phyloP scores from a whole-genome alignment of 2,329 filamentous ascomycete species.

The Endoconidiophora polonica region DNA sequence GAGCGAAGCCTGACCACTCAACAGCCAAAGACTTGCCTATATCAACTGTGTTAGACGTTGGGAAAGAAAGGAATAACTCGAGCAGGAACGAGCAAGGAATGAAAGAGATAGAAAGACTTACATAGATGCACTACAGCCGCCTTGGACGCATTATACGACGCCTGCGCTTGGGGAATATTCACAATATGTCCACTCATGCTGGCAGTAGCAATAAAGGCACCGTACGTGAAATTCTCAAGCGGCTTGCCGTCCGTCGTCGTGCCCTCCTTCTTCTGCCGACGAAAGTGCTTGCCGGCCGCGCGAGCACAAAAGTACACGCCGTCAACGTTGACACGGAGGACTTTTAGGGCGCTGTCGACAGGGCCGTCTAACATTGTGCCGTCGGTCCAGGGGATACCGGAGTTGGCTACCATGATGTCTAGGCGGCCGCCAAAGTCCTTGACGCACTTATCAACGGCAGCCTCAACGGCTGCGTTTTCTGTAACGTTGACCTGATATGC shows the following conservation, averaged over 20 bases:
- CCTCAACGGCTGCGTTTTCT: constrained; percentile 31
- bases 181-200: constrained; percentile 65
- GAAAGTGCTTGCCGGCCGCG: constrained; percentile 52
- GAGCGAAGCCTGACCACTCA: constrained; percentile 61
- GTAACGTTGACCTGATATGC: constrained; percentile 41
- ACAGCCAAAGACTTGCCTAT: constrained; percentile 47
- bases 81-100: background rate
- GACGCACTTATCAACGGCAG: constrained; percentile 36
- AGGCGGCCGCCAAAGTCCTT: constrained; percentile 17
- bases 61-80: background rate
- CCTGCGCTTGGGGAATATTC: constrained; percentile 60
- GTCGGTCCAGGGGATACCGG: constrained; percentile 49
- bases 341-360: constrained; percentile 46
- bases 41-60: background rate
- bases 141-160: constrained; percentile 59
- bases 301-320: constrained; percentile 64
- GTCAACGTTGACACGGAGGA: constrained; percentile 56
- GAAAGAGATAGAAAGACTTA: constrained; percentile 18
- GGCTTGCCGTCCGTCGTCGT: constrained; percentile 44
- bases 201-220: constrained; percentile 63
- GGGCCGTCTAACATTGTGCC: constrained; percentile 50
- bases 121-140: constrained; percentile 44
- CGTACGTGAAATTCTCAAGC: constrained; percentile 41
- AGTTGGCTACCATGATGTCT: constrained; percentile 43
- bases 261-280: constrained; percentile 51